Evolutionary conservation across 1,139 yeast genomes (phyloP), one percentile per base, ranked within the genome.

Genomic region (Taphrina sp.): DNA sequence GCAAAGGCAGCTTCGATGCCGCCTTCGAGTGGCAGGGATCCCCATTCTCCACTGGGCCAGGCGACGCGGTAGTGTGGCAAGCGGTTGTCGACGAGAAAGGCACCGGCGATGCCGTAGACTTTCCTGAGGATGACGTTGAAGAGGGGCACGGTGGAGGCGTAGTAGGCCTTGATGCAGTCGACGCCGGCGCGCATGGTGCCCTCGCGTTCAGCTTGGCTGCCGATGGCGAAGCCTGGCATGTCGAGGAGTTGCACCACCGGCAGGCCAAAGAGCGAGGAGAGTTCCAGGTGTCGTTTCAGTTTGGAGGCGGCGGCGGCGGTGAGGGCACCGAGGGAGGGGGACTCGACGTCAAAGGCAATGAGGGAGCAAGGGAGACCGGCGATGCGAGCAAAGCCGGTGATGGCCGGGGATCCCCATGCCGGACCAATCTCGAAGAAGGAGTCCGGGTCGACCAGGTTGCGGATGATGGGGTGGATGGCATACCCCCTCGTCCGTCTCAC

Each of bases 1-100:
- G 54, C 54, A 14, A 38, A 49, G 8, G 54, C 54, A 17, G 54
- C 54, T 34, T 49, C 54, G 54, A 49, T 49, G 38, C 54, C 54
- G 22, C 54, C 54, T 20, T 49, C 54, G 22, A 49, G 54, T 19
- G 54, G 54, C 4, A 49, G 37, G 17, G 33, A 19, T 1, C 54
- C 54, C 54, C 54, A 49, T 23, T 39, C 46, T 10, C 54, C 54
- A 12, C 45, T 37, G 5, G 54, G 54, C 54, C 54, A 49, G 24
- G 54, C 45, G 41, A 49, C 26, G 12, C 54, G 46, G 28, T 38
- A 49, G 39, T 49, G 54, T 4, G 54, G 54, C 33, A 49, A 22
- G 26, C 33, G 38, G 46, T 49, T 38, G 46, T 49, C 54, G 17
- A 49, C 54, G 20, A 49, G 19, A 7, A 49, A 39, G 5, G 54